Conservation (phyloP, 805 yeast species). For the Saturnispora sekii region DNA sequence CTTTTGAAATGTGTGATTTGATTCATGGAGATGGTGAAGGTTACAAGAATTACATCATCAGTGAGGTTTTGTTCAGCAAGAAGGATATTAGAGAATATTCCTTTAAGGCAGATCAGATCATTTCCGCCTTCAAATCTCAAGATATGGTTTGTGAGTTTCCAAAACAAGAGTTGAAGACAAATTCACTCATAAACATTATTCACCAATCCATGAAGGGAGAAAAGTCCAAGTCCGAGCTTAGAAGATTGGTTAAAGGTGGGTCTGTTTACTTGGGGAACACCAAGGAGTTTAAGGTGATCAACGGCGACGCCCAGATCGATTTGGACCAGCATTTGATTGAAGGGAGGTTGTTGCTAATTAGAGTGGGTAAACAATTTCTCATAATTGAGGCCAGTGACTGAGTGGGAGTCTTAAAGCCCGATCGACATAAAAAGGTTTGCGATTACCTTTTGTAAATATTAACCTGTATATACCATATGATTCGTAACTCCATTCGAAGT, state of each 20-base stretch:
- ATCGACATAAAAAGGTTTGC: too few species aligned
- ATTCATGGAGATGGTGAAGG: slow-evolving; percentile 80
- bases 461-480: not conserved
- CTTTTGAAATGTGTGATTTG: slow-evolving; percentile 77
- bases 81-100: slow-evolving; percentile 20
- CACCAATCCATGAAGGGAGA: slow-evolving; percentile 39
- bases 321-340: slow-evolving; percentile 43
- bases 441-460: too few species aligned
- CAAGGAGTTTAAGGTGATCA: slow-evolving; percentile 36
- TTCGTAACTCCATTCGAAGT: too few species aligned
- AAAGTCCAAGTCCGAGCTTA: slow-evolving; percentile 28
- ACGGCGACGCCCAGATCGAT: slow-evolving; percentile 40
- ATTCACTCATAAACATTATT: slow-evolving; percentile 44
- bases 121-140: slow-evolving; percentile 49
- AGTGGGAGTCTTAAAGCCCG: not conserved
- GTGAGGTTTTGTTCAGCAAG: slow-evolving; percentile 48
- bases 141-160: slow-evolving; percentile 37
- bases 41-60: slow-evolving; percentile 51
- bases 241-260: slow-evolving; percentile 53
- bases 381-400: slow-evolving; percentile 35
- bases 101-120: slow-evolving; percentile 38
- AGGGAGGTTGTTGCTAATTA: slow-evolving; percentile 48
- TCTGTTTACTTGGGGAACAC: slow-evolving; percentile 64
- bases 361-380: slow-evolving; percentile 67
- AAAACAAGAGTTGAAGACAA: slow-evolving; percentile 22